phyloP scores from a whole-genome alignment of 306 rosid genomes.

The Malus fusca region DNA sequence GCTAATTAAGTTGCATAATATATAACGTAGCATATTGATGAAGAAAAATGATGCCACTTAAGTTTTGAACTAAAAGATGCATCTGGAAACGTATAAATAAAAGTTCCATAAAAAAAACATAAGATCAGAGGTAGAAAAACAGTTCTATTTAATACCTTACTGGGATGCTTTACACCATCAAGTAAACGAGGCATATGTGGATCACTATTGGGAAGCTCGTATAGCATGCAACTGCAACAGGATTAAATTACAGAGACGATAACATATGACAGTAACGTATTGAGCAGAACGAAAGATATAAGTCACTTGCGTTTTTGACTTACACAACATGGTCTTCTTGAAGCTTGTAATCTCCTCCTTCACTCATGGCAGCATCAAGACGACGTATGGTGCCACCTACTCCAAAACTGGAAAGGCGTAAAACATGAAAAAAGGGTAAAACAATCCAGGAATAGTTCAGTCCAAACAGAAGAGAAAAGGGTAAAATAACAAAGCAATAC shows the following conservation, averaged over 20 bases:
- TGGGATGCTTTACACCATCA: constrained; percentile 18
- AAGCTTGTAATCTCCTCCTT: background rate
- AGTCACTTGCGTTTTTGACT: background rate
- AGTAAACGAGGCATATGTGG: constrained; percentile 21
- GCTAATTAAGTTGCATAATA: background rate
- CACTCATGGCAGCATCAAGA: background rate
- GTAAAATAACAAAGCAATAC: background rate
- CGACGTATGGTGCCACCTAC: constrained; percentile 24
- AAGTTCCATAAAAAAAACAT: background rate
- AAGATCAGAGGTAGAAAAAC: background rate
- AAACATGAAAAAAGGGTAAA: background rate
- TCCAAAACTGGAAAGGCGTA: constrained; percentile 21
- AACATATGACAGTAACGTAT: background rate
- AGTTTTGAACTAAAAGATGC: background rate
- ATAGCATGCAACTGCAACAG: constrained; percentile 29
- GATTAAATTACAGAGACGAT: background rate
- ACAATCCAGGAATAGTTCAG: background rate
- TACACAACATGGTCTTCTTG: constrained; percentile 30
- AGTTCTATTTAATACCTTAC: constrained; percentile 21
- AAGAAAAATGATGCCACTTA: background rate
- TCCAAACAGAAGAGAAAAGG: background rate
- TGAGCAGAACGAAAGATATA: background rate
- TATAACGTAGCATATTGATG: background rate
- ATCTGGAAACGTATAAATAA: background rate
- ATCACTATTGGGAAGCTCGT: constrained; percentile 14